Evolutionary conservation across 108 stramenopile genomes (phyloP), one percentile per base, ranked within the genome.

Genomic region (Stephanodiscus minutulus): DNA sequence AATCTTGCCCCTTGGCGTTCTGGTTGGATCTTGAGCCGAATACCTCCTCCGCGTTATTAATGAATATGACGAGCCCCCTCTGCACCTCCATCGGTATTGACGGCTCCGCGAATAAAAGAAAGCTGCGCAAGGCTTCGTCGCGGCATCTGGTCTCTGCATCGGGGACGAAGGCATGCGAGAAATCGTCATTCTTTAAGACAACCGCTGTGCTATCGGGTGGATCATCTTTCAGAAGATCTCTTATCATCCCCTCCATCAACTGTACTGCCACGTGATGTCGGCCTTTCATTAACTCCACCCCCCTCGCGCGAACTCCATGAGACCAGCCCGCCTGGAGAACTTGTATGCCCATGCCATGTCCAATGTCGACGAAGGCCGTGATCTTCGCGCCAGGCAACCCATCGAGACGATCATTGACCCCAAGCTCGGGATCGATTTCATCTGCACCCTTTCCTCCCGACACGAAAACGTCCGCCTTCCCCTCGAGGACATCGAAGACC

Each of bases 301-400:
- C 72, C 27, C 72, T 39, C 17, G 64, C 47, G 17, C 2, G 39
- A 35, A 66, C 66, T 1, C 66, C 72, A 17, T 67, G 31, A 29
- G 53, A 33, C 65, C 50, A 56, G 1, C 65, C 72, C 3, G 66
- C 65, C 52, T 72, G 72, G 21, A 72, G 33, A 7, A 66, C 72
- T 10, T 72, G 72, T 33, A 67, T 64, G 11, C 72, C 72, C 4
- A 72, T 67, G 28, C 72, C 72, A 43, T 72, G 72, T 15, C 72
- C 72, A 56, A 72, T 67, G 29, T 72, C 72, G 5, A 54, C 52
- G 11, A 66, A 46, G 4, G 72, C 72, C 44, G 29, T 66, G 10
- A 72, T 72, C 58, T 67, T 67, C 18, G 36, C 20, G 1, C 65
- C 50, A 12, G 35, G 27, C 15, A 27, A 25, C 53, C 65, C 50